Conservation (phyloP, 441 rosid genomes). For the Gossypium aridum region DNA sequence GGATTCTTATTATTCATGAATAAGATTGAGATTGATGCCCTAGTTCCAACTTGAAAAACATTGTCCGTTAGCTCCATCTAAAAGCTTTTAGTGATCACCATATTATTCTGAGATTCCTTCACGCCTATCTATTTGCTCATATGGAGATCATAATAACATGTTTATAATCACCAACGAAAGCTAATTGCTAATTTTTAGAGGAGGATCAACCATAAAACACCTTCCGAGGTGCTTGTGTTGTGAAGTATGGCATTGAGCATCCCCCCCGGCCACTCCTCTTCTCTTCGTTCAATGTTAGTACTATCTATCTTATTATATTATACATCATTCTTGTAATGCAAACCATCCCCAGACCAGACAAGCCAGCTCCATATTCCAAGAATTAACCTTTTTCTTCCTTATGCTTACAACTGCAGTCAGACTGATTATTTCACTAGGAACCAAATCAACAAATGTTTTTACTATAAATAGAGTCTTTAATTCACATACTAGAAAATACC, state of each 20-base stretch:
- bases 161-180: background rate
- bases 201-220: background rate
- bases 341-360: background rate
- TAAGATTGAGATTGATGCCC: background rate
- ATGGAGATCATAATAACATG: background rate
- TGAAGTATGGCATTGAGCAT: background rate
- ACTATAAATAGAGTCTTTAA: slow-evolving; percentile 19
- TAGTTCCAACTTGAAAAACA: background rate
- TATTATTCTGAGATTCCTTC: background rate
- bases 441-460: background rate
- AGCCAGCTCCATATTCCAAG: background rate
- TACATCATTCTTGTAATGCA: background rate
- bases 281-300: background rate
- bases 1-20: background rate
- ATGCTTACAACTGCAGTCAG: background rate
- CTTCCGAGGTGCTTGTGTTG: background rate
- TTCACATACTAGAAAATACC: background rate
- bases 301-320: background rate
- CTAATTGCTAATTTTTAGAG: background rate
- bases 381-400: background rate
- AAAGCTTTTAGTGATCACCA: background rate
- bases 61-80: background rate
- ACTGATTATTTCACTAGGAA: background rate
- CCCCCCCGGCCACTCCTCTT: background rate
- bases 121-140: background rate